phyloP scores from a whole-genome alignment of 805 yeast species.

The Saccharomycopsis vini region DNA sequence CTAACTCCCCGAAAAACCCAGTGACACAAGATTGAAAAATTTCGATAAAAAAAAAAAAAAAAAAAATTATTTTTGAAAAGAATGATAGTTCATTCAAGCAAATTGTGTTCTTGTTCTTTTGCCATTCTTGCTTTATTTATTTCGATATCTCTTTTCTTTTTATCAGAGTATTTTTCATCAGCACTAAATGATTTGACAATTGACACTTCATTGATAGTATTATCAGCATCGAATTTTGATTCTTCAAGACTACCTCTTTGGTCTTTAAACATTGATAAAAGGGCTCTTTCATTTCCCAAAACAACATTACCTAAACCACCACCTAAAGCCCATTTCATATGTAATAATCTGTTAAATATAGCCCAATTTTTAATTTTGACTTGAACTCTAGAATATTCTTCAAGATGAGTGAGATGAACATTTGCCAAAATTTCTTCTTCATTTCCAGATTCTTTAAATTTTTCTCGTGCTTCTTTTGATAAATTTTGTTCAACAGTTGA shows the following conservation, averaged over 20 bases:
- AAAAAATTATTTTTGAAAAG: neutral
- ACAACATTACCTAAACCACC: constrained; percentile 4
- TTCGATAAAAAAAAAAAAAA: neutral
- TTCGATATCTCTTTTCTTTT: constrained; percentile 8
- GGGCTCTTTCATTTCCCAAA: neutral
- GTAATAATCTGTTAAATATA: constrained; percentile 4
- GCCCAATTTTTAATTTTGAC: constrained; percentile 9
- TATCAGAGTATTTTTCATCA: too few species aligned
- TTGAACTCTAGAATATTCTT: neutral
- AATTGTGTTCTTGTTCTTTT: constrained; percentile 1
- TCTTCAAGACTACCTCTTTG: neutral
- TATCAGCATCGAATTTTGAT: neutral
- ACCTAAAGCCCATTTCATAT: constrained; percentile 16
- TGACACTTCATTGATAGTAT: neutral
- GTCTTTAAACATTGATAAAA: neutral
- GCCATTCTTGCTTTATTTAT: constrained; percentile 12
- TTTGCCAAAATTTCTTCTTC: constrained; percentile 3
- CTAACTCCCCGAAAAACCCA: neutral
- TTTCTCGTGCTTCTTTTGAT: constrained; percentile 17
- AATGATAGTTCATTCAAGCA: neutral
- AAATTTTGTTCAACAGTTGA: constrained; percentile 37
- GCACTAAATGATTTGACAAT: too few species aligned
- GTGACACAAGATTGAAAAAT: neutral
- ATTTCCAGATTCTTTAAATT: neutral
- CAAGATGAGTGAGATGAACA: neutral